Percentiles rank a stretch among this genome's conserved stretches.
phyloP scores from a whole-genome alignment of 1,139 yeast species.

The Sugiyamaella pinicola region DNA sequence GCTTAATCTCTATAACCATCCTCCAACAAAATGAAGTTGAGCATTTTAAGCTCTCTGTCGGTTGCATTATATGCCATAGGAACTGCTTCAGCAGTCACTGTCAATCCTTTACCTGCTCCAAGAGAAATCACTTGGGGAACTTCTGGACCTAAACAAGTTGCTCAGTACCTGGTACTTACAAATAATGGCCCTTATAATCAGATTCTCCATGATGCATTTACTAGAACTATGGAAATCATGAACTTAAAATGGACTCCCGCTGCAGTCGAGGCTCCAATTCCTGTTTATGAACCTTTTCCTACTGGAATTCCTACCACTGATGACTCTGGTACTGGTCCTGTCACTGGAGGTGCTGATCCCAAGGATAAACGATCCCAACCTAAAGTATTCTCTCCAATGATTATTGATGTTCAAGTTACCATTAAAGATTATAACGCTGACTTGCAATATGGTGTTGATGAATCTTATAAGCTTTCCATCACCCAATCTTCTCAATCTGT shows the following conservation, averaged over 20 bases:
- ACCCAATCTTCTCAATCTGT: conserved; percentile 31
- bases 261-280: conserved; percentile 30
- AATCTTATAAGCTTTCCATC: conserved; percentile 44
- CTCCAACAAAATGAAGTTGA: conserved; percentile 12
- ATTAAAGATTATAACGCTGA: conserved; percentile 42
- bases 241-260: conserved; percentile 32
- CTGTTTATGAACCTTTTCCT: conserved; percentile 34
- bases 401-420: conserved; percentile 23
- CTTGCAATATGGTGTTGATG: conserved; percentile 49
- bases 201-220: conserved; percentile 29
- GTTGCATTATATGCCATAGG: conserved; percentile 6
- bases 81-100: conserved; percentile 27
- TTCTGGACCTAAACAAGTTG: conserved; percentile 28
- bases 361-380: conserved; percentile 11
- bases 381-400: neutral
- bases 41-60: conserved; percentile 8
- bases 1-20: neutral
- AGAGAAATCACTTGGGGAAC: conserved; percentile 32
- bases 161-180: conserved; percentile 23
- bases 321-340: conserved; percentile 14
- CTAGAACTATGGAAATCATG: conserved; percentile 26
- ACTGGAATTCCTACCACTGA: conserved; percentile 23
- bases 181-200: conserved; percentile 23
- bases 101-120: conserved; percentile 36
- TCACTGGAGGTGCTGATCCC: conserved; percentile 14